Evolutionary conservation across 495 filamentous ascomycete species (phyloP), one percentile per base, ranked within the genome.

Genomic region (Haplographium delicatum): DNA sequence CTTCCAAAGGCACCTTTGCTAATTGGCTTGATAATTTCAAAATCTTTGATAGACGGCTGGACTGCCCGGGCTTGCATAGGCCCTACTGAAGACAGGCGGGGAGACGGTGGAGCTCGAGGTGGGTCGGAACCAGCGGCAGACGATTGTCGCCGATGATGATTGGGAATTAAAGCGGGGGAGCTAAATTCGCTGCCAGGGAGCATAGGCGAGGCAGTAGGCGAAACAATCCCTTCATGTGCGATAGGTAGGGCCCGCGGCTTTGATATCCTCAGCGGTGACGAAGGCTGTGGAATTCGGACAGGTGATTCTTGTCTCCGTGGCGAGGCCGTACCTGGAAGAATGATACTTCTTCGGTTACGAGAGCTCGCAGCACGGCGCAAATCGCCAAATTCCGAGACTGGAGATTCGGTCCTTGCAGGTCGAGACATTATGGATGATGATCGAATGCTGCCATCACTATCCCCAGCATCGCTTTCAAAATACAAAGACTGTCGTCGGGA

Each of bases 1-100:
- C 93, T 97, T 4, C 93, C 93, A 69, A 98, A 98, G 11, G 93
- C 93, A 50, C 93, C 93, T 68, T 96, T 97, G 70, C 93, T 98
- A 63, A 98, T 98, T 20, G 93, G 93, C 58, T 98, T 98, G 68
- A 98, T 95, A 59, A 98, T 95, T 60, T 98, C 93, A 63, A 98
- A 98, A 61, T 98, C 93, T 62, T 96, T 97, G 71, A 98, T 98
- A 0, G 93, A 98, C 19, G 89, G 86, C 3, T 90, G 87, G 5
- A 88, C 82, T 4, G 93, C 90, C 34, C 90, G 84, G 26, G 78
- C 75, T 62, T 81, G 78, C 22, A 87, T 84, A 33, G 89, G 85
- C 49, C 88, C 85, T 5, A 85, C 84, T 20, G 83, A 73, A 40
- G 69, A 80, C 46, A 97, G 62, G 18, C 88, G 81, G 11, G 93